Base-by-base conservation (phyloP, 108 stramenopile genomes). In the Nitzschia palea region DNA sequence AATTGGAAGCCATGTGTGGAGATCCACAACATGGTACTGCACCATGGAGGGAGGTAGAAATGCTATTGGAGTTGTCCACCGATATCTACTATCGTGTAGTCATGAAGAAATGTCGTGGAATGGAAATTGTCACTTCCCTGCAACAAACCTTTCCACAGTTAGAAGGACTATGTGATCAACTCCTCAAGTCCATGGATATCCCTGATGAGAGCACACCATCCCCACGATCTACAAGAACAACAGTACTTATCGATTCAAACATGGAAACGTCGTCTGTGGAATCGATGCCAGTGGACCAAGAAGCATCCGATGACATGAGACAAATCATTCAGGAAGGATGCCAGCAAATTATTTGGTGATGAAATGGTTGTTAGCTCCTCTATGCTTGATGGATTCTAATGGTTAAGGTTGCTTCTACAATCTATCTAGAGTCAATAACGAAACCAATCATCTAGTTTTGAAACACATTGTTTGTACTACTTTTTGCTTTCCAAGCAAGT, bases 31-130 rank as follows among this genome's bases (percentile, higher is more conserved):
- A 4, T 55, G 4, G 27, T 55, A 43, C 37, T n/a, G 32, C 59
- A 42, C 59, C 37, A 2, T 8, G 33, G 9, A 8, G 15, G 6
- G 59, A 60, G 22, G 40, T 60, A 18, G 17, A 60, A 42, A 37
- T 43, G 5, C 59, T 60, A 14, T 34, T 60, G 4, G 32, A 42
- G 31, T 23, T 60, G 23, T 15, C 40, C 3, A 22, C 59, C 10
- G 59, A 60, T 43, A 26, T n/a, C 22, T 60, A 60, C 31, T 60
- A 60, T 42, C 59, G 33, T 9, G 59, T 60, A 2, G 37, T 60
- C 29, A 60, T 60, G 18, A 40, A 34, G 12, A 60, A 60, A 25
- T 60, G 33, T 26, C 37, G 26, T 12, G 59, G 37, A 32, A 18
- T 60, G 20, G 59, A 60, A 26, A 60, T 60, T 26, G 1, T 60